phyloP scores from a whole-genome alignment of 2,329 filamentous ascomycete genomes.

The Colletotrichum musicola region DNA sequence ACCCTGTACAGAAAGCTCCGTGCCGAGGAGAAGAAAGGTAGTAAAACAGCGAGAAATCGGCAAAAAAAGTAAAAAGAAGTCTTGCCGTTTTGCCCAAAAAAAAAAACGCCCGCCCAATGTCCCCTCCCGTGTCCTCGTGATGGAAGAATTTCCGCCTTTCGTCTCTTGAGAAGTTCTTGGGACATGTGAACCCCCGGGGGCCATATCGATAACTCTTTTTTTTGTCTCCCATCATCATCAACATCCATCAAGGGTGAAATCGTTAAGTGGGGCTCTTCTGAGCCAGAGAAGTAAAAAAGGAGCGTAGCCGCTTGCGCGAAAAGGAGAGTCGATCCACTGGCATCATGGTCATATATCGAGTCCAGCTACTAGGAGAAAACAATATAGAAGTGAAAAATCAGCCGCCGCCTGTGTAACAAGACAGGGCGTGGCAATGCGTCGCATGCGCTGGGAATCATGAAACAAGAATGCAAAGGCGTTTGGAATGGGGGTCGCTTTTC shows the following conservation, averaged over 20 bases:
- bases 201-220: slow-evolving; percentile 34
- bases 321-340: slow-evolving; percentile 38
- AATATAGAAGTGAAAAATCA: slow-evolving; percentile 33
- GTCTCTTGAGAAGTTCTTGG: slow-evolving; percentile 34
- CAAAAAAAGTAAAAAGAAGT: slow-evolving; percentile 3
- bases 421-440: slow-evolving; percentile 31
- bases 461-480: slow-evolving; percentile 36
- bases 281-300: slow-evolving; percentile 27
- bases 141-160: slow-evolving; percentile 36
- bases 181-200: slow-evolving; percentile 32
- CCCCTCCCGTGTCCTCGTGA: slow-evolving; percentile 29
- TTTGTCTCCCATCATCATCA: slow-evolving; percentile 25
- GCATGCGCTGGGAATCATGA: slow-evolving; percentile 41
- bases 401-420: slow-evolving; percentile 26
- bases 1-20: neutral
- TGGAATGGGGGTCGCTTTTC: slow-evolving; percentile 36
- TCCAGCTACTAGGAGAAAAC: slow-evolving; percentile 39
- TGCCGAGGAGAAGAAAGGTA: neutral
- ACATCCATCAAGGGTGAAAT: slow-evolving; percentile 29
- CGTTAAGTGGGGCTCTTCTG: slow-evolving; percentile 15
- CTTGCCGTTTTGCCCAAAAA: slow-evolving; percentile 10
- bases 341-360: slow-evolving; percentile 35
- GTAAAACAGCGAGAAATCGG: no score
- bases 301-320: slow-evolving; percentile 26
- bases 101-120: slow-evolving; percentile 33